Percentiles rank a stretch among this genome's conserved stretches.
These are phyloP conservation scores for Tulasnella calospora DNA, from an alignment of 768 basidiomycete species.

Conservation along the genomic window DNA sequence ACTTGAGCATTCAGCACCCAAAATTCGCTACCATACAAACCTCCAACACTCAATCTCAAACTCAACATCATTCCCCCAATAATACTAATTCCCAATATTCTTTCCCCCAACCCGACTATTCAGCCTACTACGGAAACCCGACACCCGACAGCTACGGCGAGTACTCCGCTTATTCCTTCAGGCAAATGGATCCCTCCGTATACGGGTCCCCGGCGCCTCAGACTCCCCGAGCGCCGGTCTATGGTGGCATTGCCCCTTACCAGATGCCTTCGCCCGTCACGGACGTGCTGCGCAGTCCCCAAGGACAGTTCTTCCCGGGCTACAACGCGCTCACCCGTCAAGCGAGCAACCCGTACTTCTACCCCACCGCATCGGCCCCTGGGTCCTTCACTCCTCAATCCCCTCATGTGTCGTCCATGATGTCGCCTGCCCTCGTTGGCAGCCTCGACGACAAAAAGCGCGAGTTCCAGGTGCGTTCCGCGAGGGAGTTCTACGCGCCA, in stretches of 20 bases:
- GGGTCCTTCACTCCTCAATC: constrained; percentile 51
- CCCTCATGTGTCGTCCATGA: constrained; percentile 52
- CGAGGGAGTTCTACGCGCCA: not conserved
- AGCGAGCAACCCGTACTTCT: constrained; percentile 56
- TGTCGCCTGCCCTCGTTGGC: constrained; percentile 43
- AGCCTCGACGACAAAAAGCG: constrained; percentile 53
- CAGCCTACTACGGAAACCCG: constrained; percentile 53
- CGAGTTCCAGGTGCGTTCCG: constrained; percentile 48
- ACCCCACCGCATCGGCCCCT: constrained; percentile 53
- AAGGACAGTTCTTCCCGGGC: constrained; percentile 53
- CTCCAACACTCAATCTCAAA: not conserved
- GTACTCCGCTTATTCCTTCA: constrained; percentile 49
- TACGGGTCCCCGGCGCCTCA: constrained; percentile 46
- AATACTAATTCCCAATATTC: constrained; percentile 11
- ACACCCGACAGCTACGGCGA: constrained; percentile 50
- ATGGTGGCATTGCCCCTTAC: constrained; percentile 46
- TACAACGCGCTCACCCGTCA: constrained; percentile 48
- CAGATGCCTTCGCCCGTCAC: constrained; percentile 43
- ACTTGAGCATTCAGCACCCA: constrained; percentile 2
- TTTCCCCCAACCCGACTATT: constrained; percentile 51
- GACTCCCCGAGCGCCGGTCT: constrained; percentile 44
- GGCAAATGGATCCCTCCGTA: constrained; percentile 47
- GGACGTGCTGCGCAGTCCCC: constrained; percentile 47
- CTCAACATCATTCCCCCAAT: constrained; percentile 10
- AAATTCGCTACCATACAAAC: not conserved